Base-by-base conservation (phyloP, 169 alveolate genomes). In the Blepharisma undulans region DNA sequence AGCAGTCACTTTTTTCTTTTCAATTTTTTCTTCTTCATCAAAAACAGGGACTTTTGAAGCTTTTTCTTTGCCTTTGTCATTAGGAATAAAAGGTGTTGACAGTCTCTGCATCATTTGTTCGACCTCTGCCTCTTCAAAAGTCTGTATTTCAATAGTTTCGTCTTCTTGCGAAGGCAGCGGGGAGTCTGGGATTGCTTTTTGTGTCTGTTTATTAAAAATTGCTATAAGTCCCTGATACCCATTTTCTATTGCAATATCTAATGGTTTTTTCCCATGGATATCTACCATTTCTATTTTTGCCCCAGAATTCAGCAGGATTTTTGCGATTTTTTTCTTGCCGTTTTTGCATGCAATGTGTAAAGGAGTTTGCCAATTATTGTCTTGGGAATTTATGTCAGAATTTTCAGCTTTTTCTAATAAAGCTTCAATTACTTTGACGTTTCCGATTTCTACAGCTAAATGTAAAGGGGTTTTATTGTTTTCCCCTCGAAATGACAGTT, bases 261-360 rank as follows among this genome's bases (percentile, higher is more conserved):
- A 60, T 34, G 18, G 88, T 34, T 25, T 84, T 81, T 76, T 93
- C 59, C 71, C 92, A 14, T 74, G 8, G 29, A 5, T 25, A 74
- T 74, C 80, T 25, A 25, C 10, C 1, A 74, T 25, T 14, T 74
- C 33, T 7, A 18, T 22, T 6, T 18, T 25, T 22, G 94, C 96
- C n/a, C 91, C 92, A 6, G 80, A 80, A 34, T 87, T 72, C 33
- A 94, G 32, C 19, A 95, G 87, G 14, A 93, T 30, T 60, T 93
- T 32, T 25, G 92, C 94, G 30, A 92, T 74, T 27, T 92, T 87
- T 16, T 29, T 32, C 30, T 89, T 85, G 14, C 95, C 95, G 81
- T 93, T 90, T 14, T 93, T 72, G 33, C 92, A 79, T 0, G 96
- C 95, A 27, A 95, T 72, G 88, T 93, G 95, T 2, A 93, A 72